phyloP scores from a whole-genome alignment of 345 rosid species.

The Raphanus sativus region DNA sequence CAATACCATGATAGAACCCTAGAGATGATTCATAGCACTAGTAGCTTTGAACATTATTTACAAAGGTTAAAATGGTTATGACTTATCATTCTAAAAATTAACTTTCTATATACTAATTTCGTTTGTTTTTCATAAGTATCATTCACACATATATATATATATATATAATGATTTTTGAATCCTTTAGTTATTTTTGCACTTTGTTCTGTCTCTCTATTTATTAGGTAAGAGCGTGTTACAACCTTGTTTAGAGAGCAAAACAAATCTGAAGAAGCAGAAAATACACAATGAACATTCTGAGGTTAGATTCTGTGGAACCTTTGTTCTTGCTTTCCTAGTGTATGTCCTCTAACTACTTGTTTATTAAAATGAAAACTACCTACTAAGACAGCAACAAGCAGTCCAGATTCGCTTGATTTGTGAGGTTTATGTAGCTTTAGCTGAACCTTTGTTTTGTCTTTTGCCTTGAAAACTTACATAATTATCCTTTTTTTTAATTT shows the following conservation, averaged over 20 bases:
- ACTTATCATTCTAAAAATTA: background rate
- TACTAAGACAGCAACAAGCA: background rate
- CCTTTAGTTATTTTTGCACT: too few relatives aligned
- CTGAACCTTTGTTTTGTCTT: background rate
- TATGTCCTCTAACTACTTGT: background rate
- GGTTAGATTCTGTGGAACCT: background rate
- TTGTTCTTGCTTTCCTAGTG: background rate
- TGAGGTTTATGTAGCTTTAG: background rate
- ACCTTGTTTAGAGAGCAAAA: background rate
- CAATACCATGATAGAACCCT: background rate
- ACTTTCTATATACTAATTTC: background rate
- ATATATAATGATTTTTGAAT: too few relatives aligned
- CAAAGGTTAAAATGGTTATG: background rate
- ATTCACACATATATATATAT: background rate
- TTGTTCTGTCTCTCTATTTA: too few relatives aligned
- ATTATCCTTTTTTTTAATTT: background rate
- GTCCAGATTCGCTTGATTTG: background rate
- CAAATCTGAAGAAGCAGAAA: background rate
- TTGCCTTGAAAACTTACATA: background rate
- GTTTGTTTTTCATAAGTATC: background rate
- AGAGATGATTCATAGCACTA: too few relatives aligned
- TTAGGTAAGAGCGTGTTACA: background rate
- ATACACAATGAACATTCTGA: background rate
- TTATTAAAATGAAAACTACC: background rate
- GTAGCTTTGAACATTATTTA: too few relatives aligned